phyloP scores from a whole-genome alignment of 305 asterid species.

The Fraxinus albicans region DNA sequence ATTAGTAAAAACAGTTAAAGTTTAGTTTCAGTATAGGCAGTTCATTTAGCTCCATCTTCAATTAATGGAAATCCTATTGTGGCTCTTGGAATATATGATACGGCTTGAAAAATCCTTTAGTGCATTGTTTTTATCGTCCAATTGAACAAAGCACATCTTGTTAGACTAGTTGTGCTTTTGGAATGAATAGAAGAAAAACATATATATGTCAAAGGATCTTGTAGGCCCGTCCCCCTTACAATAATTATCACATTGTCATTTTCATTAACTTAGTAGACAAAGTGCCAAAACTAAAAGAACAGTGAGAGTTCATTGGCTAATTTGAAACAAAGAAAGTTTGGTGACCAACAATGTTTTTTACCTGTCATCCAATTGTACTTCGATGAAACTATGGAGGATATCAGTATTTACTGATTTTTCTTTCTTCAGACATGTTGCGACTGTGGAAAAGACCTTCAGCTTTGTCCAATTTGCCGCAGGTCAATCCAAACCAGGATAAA shows the following conservation, averaged over 20 bases:
- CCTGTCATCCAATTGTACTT: not conserved
- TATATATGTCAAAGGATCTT: not conserved
- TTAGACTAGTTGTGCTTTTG: not conserved
- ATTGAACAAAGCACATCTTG: not conserved
- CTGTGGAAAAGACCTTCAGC: slow-evolving; percentile 68
- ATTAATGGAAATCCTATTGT: not conserved
- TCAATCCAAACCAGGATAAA: slow-evolving; percentile 72
- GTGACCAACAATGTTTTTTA: not conserved
- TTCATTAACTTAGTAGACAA: not conserved
- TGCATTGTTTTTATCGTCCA: not conserved
- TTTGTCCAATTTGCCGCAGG: slow-evolving; percentile 82
- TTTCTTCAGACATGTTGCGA: slow-evolving; percentile 67
- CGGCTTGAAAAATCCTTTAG: not conserved
- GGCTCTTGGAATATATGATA: not conserved
- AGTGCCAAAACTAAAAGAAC: not conserved
- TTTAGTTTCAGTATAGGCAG: not conserved
- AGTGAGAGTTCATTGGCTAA: not conserved
- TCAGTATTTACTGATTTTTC: not conserved
- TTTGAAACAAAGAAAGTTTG: not conserved
- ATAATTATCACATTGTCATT: not conserved
- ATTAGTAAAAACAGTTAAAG: not conserved
- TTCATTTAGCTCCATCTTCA: not conserved
- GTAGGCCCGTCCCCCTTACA: not conserved
- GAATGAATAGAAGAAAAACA: no score
- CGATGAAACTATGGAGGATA: not conserved